Conservation (phyloP, 371 early-diverging fungal genomes). For the Coemansia sp. region DNA sequence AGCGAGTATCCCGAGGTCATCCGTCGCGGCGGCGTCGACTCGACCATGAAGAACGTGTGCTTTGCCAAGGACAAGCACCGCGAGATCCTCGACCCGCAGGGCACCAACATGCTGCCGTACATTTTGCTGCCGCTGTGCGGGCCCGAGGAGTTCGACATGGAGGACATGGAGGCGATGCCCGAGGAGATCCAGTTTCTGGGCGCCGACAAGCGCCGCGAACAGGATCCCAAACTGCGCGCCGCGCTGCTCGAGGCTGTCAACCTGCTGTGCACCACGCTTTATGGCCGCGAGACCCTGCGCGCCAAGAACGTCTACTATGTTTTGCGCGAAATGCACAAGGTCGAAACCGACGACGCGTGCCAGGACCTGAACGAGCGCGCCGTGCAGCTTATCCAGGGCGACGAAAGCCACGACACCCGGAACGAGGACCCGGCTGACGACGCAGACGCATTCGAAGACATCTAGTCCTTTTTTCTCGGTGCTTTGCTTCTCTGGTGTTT, state of each 20-base stretch:
- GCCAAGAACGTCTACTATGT: constrained; percentile 83
- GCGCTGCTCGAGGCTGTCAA: constrained; percentile 79
- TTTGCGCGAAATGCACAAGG: constrained; percentile 75
- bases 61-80: constrained; percentile 73
- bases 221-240: constrained; percentile 69
- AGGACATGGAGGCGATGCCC: constrained; percentile 92
- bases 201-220: constrained; percentile 81
- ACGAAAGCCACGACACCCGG: constrained; percentile 58
- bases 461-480: constrained; percentile 12
- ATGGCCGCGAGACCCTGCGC: constrained; percentile 78
- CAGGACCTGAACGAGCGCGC: constrained; percentile 70
- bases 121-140: constrained; percentile 89
- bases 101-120: constrained; percentile 79
- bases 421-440: constrained; percentile 36
- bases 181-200: constrained; percentile 88
- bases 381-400: constrained; percentile 86
- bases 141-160: constrained; percentile 86
- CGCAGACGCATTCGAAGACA: constrained; percentile 42
- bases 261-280: constrained; percentile 70
- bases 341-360: constrained; percentile 65
- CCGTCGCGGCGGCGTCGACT: constrained; percentile 84
- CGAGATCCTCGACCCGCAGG: constrained; percentile 62
- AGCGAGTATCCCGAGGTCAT: constrained; percentile 78
- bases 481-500: background rate
- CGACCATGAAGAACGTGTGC: constrained; percentile 88